phyloP scores from a whole-genome alignment of 2,329 filamentous ascomycete species.

The Dryadomyces quercus-mongolicae region DNA sequence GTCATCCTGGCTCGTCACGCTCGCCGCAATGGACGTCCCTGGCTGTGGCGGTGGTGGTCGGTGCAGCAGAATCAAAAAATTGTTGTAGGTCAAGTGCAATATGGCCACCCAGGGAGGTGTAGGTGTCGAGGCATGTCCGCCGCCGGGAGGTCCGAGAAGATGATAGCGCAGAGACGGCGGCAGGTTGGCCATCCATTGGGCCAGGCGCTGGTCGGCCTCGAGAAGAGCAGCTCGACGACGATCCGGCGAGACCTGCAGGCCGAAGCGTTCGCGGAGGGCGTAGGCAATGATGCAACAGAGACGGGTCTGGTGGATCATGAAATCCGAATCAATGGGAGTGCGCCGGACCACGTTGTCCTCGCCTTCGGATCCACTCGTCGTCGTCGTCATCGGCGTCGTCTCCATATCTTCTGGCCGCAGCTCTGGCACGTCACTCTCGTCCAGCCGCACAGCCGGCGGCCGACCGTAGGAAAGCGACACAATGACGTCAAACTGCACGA shows the following conservation, averaged over 20 bases:
- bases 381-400: not conserved
- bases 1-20: slow-evolving; percentile 4
- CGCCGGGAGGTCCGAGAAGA: not conserved
- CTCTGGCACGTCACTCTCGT: slow-evolving; percentile 36
- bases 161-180: slow-evolving; percentile 1
- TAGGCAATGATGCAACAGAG: slow-evolving; percentile 6
- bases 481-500: slow-evolving; percentile 26
- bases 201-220: slow-evolving; percentile 7
- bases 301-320: slow-evolving; percentile 1
- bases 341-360: not conserved
- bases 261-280: slow-evolving; percentile 5
- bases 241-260: slow-evolving; percentile 3
- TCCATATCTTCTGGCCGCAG: slow-evolving; percentile 31
- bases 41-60: slow-evolving; percentile 4
- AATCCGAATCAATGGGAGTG: not conserved
- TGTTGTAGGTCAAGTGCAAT: slow-evolving; percentile 10
- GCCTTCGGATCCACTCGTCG: not conserved
- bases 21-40: not conserved
- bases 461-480: slow-evolving; percentile 31
- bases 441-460: slow-evolving; percentile 37
- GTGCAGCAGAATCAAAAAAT: slow-evolving; percentile 6
- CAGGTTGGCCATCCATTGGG: slow-evolving; percentile 6
- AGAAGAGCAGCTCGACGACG: slow-evolving; percentile 1
- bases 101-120: slow-evolving; percentile 4
- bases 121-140: not conserved